phyloP scores from a whole-genome alignment of 2,329 filamentous ascomycete genomes.

The Sporothrix variecibatus region DNA sequence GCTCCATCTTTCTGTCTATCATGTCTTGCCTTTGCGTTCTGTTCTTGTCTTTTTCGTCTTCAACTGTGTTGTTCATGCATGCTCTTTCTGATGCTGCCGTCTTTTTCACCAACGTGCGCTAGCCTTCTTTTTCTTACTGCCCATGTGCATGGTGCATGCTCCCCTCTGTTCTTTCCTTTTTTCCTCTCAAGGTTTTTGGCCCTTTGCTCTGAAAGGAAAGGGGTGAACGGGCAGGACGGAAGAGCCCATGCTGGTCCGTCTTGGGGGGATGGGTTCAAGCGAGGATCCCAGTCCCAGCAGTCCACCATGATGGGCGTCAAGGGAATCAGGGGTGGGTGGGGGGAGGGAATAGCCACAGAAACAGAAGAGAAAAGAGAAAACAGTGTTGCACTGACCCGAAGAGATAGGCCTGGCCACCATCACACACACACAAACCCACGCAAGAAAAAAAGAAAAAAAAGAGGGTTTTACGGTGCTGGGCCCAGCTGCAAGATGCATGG shows the following conservation, averaged over 20 bases:
- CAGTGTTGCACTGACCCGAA: slow-evolving; percentile 8
- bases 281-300: slow-evolving; percentile 12
- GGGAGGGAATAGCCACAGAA: background rate
- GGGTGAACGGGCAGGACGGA: slow-evolving; percentile 17
- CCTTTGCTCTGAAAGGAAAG: slow-evolving; percentile 19
- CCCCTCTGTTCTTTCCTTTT: background rate
- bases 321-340: slow-evolving; percentile 10
- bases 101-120: background rate
- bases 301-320: slow-evolving; percentile 17
- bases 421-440: background rate
- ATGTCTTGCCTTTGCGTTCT: background rate
- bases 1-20: background rate
- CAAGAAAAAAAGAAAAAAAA: background rate
- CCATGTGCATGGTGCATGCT: background rate
- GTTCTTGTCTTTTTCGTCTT: background rate
- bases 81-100: background rate
- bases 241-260: slow-evolving; percentile 13
- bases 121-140: slow-evolving; percentile 3
- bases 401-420: background rate
- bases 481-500: background rate
- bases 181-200: background rate
- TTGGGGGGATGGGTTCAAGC: slow-evolving; percentile 14
- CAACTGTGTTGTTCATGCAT: background rate
- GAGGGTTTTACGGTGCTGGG: slow-evolving; percentile 1
- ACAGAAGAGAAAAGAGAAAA: background rate